phyloP scores from a whole-genome alignment of 768 basidiomycete species.

The Tulasnella sp. region DNA sequence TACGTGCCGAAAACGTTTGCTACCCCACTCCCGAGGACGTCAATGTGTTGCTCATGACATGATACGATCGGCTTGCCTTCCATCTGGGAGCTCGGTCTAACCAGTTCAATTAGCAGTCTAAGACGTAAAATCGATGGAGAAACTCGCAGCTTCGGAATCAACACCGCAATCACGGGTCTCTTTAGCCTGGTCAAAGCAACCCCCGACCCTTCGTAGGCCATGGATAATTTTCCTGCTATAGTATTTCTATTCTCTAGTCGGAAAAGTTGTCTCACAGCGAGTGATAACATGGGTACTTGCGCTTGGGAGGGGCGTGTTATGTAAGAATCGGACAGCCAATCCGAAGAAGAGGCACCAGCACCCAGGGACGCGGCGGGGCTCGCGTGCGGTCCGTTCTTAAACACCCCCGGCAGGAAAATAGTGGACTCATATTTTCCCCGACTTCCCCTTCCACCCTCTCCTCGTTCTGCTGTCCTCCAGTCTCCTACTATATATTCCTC shows the following conservation, averaged over 20 bases:
- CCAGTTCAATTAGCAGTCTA: too few species aligned
- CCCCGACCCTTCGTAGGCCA: neutral
- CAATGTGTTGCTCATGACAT: too few species aligned
- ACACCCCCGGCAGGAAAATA: constrained; percentile 2
- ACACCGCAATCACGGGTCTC: neutral
- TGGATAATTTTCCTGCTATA: neutral
- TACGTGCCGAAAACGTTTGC: neutral
- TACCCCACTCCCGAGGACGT: neutral
- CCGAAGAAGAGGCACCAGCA: neutral
- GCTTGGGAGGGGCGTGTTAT: neutral
- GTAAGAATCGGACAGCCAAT: neutral
- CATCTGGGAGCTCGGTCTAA: too few species aligned
- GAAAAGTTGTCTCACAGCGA: neutral
- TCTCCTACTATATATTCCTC: constrained; percentile 8
- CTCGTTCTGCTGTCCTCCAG: neutral
- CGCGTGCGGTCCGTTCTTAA: neutral
- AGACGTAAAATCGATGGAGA: constrained; percentile 30
- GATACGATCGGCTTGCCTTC: too few species aligned
- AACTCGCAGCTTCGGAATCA: constrained; percentile 32
- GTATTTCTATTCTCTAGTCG: neutral
- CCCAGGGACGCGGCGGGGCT: neutral
- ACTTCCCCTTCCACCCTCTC: neutral
- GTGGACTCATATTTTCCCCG: constrained; percentile 11
- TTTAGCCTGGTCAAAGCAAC: neutral
- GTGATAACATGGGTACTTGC: neutral